phyloP scores from a whole-genome alignment of 306 rosid genomes.

The Cyclanthera cordifolia region DNA sequence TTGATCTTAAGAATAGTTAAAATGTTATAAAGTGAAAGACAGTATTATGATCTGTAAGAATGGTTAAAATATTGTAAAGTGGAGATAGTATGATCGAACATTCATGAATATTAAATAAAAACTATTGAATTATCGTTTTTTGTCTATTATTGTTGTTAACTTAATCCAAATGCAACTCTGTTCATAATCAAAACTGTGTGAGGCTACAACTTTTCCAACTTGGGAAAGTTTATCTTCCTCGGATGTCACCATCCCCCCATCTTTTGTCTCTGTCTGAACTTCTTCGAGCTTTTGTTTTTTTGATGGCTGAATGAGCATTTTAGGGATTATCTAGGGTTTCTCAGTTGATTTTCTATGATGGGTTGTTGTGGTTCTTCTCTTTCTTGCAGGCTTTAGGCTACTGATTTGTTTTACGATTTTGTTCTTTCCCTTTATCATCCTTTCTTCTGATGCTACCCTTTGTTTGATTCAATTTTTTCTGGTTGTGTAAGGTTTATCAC shows the following conservation, averaged over 20 bases:
- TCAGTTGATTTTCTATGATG: slow-evolving; percentile 3
- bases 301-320: background rate
- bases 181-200: background rate
- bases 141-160: too few species aligned
- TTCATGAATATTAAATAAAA: too few species aligned
- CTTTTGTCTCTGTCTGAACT: background rate
- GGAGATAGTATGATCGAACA: too few species aligned
- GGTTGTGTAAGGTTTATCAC: too few species aligned
- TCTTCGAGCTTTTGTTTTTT: background rate
- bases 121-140: too few species aligned
- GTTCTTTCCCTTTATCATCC: background rate
- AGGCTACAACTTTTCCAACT: background rate
- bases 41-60: too few species aligned
- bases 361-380: background rate
- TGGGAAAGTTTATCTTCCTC: background rate
- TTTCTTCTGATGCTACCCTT: too few species aligned
- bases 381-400: background rate
- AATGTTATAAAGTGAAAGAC: too few species aligned
- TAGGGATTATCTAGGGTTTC: background rate
- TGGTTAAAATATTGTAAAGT: too few species aligned
- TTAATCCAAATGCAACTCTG: background rate
- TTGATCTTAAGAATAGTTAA: too few species aligned
- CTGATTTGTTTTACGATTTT: background rate
- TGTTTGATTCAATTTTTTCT: too few species aligned
- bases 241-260: background rate